Evolutionary conservation across 2,329 filamentous ascomycete species (phyloP), one percentile per base, ranked within the genome.

Genomic region (Alternaria solani): DNA sequence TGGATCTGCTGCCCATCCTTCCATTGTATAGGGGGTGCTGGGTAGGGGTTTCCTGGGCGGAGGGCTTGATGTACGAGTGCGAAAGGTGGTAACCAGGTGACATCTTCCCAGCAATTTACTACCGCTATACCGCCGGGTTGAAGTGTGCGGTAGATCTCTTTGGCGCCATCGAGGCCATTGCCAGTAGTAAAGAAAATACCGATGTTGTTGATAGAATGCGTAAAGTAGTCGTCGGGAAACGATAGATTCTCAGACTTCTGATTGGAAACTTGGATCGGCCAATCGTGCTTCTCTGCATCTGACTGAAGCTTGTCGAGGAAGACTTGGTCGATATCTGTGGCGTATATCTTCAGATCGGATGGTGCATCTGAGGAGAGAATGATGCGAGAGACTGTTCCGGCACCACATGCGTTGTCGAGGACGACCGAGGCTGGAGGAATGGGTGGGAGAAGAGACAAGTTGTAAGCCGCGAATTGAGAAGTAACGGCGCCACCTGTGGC

Each of bases 191-290:
- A 79, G 55, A 80, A 68, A 46, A 82, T 71, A 7, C 76, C 79
- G 32, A 81, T 75, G 64, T 79, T 81, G 5, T 76, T 81, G 54
- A 82, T 68, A 4, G 69, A 73, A 63, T 79, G 75, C 0, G 74
- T 76, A 66, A 82, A 82, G 25, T 64, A 68, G 4, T 69, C 63
- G 54, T 79, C 74, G 3, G 56, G 46, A 42, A 75, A 75, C 18
- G 44, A 51, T 1, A 73, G 44, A 1, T 42, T 38, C 18, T 75
- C 68, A 23, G 58, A 55, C 11, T 54, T 64, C 52, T 69, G 63
- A 39, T 68, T 71, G 3, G 64, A 56, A 16, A 71, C 59, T 7
- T 59, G 36, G 20, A 74, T 51, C 20, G 72, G 71, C 74, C 73
- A 76, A 55, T 23, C 23, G 42, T 75, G 59, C 18, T 57, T 32